phyloP scores from a whole-genome alignment of 1,139 yeast genomes.

The Williopsis jadinii region DNA sequence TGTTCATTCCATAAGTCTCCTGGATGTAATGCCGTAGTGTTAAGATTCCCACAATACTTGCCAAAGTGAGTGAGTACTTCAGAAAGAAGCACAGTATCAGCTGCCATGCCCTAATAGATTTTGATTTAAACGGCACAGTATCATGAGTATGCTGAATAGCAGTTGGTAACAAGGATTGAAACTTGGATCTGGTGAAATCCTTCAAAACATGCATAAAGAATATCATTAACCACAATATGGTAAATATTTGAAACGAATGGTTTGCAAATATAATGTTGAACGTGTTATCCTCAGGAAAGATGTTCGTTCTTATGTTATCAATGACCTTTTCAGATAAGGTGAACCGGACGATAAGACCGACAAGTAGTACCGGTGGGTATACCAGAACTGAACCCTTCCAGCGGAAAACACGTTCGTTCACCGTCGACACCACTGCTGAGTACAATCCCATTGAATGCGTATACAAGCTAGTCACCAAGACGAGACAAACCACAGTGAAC shows the following conservation, averaged over 20 bases:
- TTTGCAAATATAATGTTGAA: constrained; percentile 28
- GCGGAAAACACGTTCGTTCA: constrained; percentile 1
- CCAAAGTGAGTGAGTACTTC: neutral
- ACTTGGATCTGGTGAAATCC: constrained; percentile 2
- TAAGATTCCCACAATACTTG: neutral
- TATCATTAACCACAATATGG: constrained; percentile 16
- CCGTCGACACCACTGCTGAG: neutral
- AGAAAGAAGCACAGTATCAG: constrained; percentile 1
- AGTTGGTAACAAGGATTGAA: constrained; percentile 5
- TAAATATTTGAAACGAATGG: constrained; percentile 26
- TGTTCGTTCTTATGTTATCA: neutral
- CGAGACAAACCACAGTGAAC: too few relatives aligned
- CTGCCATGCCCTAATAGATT: constrained; percentile 1
- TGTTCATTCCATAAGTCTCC: constrained; percentile 3
- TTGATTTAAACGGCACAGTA: neutral
- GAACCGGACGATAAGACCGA: constrained; percentile 1
- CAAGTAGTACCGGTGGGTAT: neutral
- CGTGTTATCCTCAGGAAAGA: constrained; percentile 8
- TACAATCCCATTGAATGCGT: neutral
- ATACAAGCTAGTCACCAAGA: neutral
- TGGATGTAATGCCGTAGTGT: neutral
- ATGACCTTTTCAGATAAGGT: neutral
- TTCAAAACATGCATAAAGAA: constrained; percentile 11
- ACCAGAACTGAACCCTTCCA: neutral
- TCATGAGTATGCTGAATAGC: neutral